Percentiles rank a stretch among this genome's conserved stretches.
Evolutionary conservation across 306 rosid species (phyloP).

Genomic region (Quercus agrifolia): DNA sequence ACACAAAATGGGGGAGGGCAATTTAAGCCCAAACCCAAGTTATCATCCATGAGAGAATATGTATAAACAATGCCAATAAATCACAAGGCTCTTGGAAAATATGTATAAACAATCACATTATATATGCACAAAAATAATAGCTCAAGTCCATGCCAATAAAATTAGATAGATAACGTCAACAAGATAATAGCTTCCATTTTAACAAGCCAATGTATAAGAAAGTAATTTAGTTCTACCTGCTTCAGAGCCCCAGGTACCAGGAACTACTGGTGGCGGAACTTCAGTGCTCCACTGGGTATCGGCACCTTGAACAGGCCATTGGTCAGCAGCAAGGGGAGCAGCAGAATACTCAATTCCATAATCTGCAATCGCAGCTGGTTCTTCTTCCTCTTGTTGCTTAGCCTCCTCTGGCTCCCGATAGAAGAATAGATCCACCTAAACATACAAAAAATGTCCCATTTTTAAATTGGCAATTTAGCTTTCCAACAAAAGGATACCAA

Average conservation of each 20-base stretch:
- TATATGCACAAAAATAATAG: too few species aligned
- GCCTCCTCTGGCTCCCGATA: conserved; percentile 91
- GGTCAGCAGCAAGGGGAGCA: neutral
- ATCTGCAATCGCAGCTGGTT: conserved; percentile 40
- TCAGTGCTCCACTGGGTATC: neutral
- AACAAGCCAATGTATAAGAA: neutral
- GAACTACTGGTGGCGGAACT: neutral
- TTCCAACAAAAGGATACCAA: neutral
- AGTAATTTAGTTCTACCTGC: neutral
- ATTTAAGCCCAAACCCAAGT: too few species aligned
- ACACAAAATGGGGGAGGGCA: neutral
- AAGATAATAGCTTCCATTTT: neutral
- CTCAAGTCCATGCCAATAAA: too few species aligned
- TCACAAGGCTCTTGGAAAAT: too few species aligned
- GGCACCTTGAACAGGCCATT: neutral
- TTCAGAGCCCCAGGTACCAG: neutral
- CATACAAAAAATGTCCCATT: neutral
- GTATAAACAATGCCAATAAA: too few species aligned
- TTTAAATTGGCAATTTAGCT: neutral
- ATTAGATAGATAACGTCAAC: neutral
- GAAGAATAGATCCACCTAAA: conserved; percentile 85
- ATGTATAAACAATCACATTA: too few species aligned
- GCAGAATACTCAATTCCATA: conserved; percentile 56
- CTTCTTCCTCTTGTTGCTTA: conserved; percentile 68
- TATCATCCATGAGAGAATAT: too few species aligned